Evolutionary conservation across 768 basidiomycete genomes (phyloP).

Genomic region (Mrakia frigida): DNA sequence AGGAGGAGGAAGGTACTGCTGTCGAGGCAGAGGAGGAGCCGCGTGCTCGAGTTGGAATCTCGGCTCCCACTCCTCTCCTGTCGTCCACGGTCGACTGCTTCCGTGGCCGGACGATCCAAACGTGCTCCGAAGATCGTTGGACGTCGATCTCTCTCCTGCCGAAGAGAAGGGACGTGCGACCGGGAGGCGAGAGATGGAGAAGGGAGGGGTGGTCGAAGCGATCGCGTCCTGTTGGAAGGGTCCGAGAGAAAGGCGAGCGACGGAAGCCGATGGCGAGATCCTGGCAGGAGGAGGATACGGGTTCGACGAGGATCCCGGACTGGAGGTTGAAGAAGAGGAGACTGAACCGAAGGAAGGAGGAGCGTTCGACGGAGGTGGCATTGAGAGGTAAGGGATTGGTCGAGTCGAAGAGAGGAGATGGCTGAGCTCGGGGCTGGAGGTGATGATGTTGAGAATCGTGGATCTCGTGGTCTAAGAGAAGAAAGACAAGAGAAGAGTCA

Average conservation of each 20-base stretch:
- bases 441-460: slow-evolving; percentile 12
- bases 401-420: not conserved
- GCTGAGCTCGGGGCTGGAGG: not conserved
- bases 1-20: not conserved
- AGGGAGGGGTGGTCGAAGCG: not conserved
- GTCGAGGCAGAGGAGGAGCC: not conserved
- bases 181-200: not conserved
- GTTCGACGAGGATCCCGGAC: not conserved
- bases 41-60: not conserved
- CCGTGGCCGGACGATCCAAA: not conserved
- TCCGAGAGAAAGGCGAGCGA: not conserved
- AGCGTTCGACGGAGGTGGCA: not conserved
- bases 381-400: not conserved
- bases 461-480: not conserved
- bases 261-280: not conserved
- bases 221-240: not conserved
- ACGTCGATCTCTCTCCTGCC: not conserved
- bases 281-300: not conserved
- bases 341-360: not conserved
- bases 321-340: not conserved
- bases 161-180: not conserved
- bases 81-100: not conserved
- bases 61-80: not conserved
- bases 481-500: not conserved
- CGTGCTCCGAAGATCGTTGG: not conserved